phyloP scores from a whole-genome alignment of 768 basidiomycete species.

The Rhizopogon vulgaris region DNA sequence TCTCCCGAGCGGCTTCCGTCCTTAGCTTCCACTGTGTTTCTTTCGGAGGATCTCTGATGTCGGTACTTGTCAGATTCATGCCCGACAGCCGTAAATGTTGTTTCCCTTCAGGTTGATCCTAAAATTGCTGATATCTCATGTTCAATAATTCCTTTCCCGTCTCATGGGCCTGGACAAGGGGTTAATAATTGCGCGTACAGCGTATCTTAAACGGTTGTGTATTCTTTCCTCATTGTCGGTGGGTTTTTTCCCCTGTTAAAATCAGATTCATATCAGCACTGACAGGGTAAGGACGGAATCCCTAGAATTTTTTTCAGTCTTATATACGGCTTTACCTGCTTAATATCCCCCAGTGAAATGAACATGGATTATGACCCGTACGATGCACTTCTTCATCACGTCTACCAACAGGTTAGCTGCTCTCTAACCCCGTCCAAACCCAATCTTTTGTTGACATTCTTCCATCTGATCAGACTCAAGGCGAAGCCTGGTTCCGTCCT shows the following conservation, averaged over 20 bases:
- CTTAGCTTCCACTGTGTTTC: neutral
- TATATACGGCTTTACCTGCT: constrained; percentile 4
- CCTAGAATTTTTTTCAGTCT: neutral
- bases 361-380: constrained; percentile 74
- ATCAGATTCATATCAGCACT: neutral
- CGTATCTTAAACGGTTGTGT: neutral
- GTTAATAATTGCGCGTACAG: neutral
- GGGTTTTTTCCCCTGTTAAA: too few relatives aligned
- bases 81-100: neutral
- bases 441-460: neutral
- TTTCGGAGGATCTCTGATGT: neutral
- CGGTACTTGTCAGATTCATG: neutral
- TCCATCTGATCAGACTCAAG: constrained; percentile 53
- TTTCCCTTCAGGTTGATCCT: neutral
- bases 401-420: constrained; percentile 63
- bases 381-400: constrained; percentile 74
- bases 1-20: neutral
- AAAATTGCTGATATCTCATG: neutral
- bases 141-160: neutral
- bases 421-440: neutral
- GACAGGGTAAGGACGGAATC: too few relatives aligned
- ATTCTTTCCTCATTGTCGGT: neutral
- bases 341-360: neutral
- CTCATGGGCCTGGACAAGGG: neutral
- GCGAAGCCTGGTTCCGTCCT: constrained; percentile 82